Base-by-base conservation (phyloP, 2,329 filamentous ascomycete genomes). In the Colletotrichum abscissum region DNA sequence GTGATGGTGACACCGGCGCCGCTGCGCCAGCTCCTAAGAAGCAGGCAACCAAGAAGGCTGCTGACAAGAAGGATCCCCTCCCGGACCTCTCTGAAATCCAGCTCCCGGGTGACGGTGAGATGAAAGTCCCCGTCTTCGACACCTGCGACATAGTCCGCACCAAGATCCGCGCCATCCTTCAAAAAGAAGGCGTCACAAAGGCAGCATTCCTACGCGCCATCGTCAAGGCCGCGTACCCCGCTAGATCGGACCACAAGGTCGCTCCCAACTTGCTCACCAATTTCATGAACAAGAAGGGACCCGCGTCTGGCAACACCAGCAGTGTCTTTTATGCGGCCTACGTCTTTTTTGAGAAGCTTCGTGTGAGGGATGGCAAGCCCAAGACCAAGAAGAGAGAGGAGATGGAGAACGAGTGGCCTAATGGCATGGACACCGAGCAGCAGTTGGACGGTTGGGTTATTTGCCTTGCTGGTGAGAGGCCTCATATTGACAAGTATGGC, bases 261-360 rank as follows among this genome's bases (percentile, higher is more conserved):
- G 83, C 84, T 38, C 77, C 82, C 3, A 83, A 82, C 60, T 83
- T 87, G 69, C 81, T 91, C 22, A 82, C 81, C 38, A 81, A 83
- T 52, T 91, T 91, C 76, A 82, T 89, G 63, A 78, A 77, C 6
- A 87, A 88, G 76, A 87, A 85, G 68, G 89, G 88, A 0, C 70
- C 84, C 0, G 81, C 80, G 11, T 81, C 82, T 2, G 89, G 89
- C 5, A 88, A 88, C 66, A 86, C 84, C 3, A 87, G 81, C 65
- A 75, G 76, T 9, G 81, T 87, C 1, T 91, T 86, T 76, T 91
- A 91, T 75, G 85, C 84, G 3, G 84, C 82, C 0, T 91, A 91
- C 76, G 84, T 89, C 24, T 90, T 86, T 78, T 91, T 91, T 76
- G 89, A 92, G 81, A 91, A 91, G 82, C 74, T 87, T 75, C 81